Base-by-base conservation (phyloP, 345 rosid genomes). In the Gossypium mustelinum region DNA sequence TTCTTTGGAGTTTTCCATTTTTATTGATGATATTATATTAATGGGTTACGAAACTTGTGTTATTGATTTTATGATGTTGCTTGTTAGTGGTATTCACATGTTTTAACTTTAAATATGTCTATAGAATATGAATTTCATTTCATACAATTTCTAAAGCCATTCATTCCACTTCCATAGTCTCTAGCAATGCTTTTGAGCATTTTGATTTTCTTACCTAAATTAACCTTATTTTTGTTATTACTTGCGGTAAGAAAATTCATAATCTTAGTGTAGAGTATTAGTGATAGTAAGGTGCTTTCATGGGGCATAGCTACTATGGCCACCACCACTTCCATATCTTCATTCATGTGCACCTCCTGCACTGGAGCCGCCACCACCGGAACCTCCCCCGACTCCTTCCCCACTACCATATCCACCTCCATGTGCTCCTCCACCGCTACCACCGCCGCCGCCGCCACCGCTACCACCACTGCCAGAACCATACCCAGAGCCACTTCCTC, bases 351-450 rank as follows among this genome's bases (percentile, higher is more conserved):
- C 80, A 59, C 81, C 2, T 51, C 76, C 0, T 0, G 52, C 84
- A 12, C 67, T 65, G 13, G 63, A 74, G 4, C 52, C 64, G 3
- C 61, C 62, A 2, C 71, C 75, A 13, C 84, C 76, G 5, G 52
- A 51, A 66, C 70, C 52, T 4, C 29, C 52, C 0, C 12, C 9
- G 7, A 17, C 52, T 2, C 52, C 52, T 1, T 11, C 63, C 1
- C 68, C 47, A 2, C 54, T 54, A 71, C 75, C 4, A 25, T 80
- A 80, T 3, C 72, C 76, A 13, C 85, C 84, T 27, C 75, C 59
- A 13, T 80, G 75, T 3, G 81, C 79, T 5, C 41, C 22, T 5
- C 75, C 83, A 9, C 41, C 79, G 45, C 79, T 79, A 8, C 67
- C 72, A 55, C 22, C 22, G 22, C 76, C 80, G 1, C 62, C 62